Base-by-base conservation (phyloP, 2,329 filamentous ascomycete genomes). In the Ophiognomonia clavigignenti-juglandacearum region DNA sequence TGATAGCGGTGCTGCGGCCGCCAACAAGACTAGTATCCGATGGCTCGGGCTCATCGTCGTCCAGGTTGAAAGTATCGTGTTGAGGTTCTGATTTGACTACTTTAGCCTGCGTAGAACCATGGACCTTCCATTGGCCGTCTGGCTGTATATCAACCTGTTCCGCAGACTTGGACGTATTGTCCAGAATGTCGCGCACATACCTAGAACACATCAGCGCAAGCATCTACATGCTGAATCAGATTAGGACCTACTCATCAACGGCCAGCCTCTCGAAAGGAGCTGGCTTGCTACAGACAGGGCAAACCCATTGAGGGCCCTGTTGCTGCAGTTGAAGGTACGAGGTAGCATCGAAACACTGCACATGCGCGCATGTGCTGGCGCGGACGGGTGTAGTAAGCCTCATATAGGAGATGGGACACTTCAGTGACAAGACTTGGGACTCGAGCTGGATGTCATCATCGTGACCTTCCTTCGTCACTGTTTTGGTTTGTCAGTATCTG, bases 271-370 rank as follows among this genome's bases (percentile, higher is more conserved):
- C 86, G 64, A 88, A 98, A 0, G 83, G 81, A 2, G 90, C 84
- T 0, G 80, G 68, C 60, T 91, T 95, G 65, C 85, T 92, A 71
- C 93, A 98, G 19, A 96, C 85, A 1, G 93, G 93, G 59, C 93
- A 98, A n/a, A 83, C 75, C 93, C 93, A 98, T 16, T 93, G 95
- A 0, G 93, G 93, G 0, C 89, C 92, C 70, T 98, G 93, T 63
- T 97, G 90, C 63, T 97, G 92, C 23, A 98, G 70, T 58, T 96
- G 88, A 18, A 98, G 75, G 62, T 96, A 98, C 2, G 89, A 95
- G 3, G 82, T 85, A 3, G 87, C 92, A 64, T 98, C 93, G 57
- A 97, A 98, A 63, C 93, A 98, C 61, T 95, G 89, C 22, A 93
- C 87, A 64, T 98, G 93, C 3, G 80, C 85, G 68, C 93, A 98